Evolutionary conservation across 2,329 filamentous ascomycete species (phyloP), one percentile per base, ranked within the genome.

Genomic region (Dothideomycetidae sp.): DNA sequence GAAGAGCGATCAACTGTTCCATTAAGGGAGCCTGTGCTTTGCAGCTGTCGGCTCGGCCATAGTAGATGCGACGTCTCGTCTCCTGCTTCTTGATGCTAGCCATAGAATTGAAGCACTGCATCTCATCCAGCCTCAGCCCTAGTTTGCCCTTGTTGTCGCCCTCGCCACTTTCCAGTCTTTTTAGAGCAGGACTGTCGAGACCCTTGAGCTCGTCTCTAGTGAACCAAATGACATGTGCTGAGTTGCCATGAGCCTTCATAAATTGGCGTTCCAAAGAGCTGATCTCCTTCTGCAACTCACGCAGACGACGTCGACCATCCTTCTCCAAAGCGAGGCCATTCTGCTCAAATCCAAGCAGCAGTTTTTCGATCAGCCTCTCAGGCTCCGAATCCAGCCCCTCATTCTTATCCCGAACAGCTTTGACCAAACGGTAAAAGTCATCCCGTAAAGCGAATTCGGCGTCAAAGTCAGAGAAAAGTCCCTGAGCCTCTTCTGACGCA

Each of bases 401-500:
- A 29, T 68, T 62, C 47, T 71, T 68, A 49, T 67, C 60, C 46
- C 60, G 53, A 9, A 57, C 62, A 9, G 60, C 60, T 44, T 73
- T 68, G 11, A 70, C 65, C 36, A 70, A 64, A 46, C 68, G 54
- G 65, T 81, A 90, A 42, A 86, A 70, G 48, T 90, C 82, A 59
- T 88, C 79, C 36, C 82, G 72, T 81, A 88, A 86, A 50, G 68
- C 71, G 39, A 74, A 72, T 59, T 90, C 82, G 46, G 88, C 86
- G 38, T 66, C 61, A 51, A 83, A 85, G 47, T 86, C 78, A 42
- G 67, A 63, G 48, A 68, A 58, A 49, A 63, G 47, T 57, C 68
- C 63, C 49, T 67, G 63, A 4, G 63, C 64, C 44, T 66, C 64
- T 32, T 61, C 67, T n/a, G 60, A 63, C 3, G 64, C 64, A 53